These are phyloP conservation scores for Eruca vesicaria DNA, from an alignment of 441 rosid genomes.

Conservation along the genomic window DNA sequence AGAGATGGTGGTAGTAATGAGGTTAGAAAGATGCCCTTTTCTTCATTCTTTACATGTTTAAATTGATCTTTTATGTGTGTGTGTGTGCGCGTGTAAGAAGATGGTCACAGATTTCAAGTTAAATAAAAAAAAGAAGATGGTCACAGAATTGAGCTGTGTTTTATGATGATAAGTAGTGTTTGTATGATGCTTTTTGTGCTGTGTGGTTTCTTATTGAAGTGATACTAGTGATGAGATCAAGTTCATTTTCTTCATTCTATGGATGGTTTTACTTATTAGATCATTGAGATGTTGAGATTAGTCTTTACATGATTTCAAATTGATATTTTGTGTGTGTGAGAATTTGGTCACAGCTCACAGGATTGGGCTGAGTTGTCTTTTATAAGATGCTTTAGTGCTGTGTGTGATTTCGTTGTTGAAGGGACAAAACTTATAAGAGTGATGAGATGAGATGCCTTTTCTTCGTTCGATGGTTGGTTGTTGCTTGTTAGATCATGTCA, in stretches of 20 bases:
- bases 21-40: constrained; percentile 26
- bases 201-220: background rate
- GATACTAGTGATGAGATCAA: background rate
- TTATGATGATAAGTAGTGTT: background rate
- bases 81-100: no score
- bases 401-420: no score
- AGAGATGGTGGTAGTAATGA: constrained; percentile 40
- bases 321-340: background rate
- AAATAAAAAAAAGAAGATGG: no score
- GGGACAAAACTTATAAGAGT: no score
- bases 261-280: background rate
- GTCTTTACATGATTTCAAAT: background rate
- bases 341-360: no score
- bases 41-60: background rate
- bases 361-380: no score
- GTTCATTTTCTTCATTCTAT: background rate
- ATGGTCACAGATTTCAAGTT: no score
- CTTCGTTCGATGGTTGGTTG: background rate
- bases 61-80: background rate
- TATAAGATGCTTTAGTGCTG: no score
- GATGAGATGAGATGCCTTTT: background rate
- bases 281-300: background rate
- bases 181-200: background rate
- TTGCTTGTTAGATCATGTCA: background rate
- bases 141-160: background rate